Percentiles rank a stretch among this genome's conserved stretches.
phyloP scores from a whole-genome alignment of 208 protist species.

The Acanthamoeba sp. region DNA sequence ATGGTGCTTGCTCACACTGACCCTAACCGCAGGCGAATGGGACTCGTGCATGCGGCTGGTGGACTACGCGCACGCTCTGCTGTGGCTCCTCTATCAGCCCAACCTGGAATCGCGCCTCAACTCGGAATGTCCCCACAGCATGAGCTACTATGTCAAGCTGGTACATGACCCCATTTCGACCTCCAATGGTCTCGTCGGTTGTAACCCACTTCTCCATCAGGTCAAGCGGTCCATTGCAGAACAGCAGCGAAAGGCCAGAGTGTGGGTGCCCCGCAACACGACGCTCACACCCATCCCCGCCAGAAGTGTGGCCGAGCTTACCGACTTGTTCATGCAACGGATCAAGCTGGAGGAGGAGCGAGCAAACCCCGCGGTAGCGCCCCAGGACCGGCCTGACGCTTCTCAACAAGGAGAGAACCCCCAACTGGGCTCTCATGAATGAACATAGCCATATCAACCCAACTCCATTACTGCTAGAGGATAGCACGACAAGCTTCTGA shows the following conservation, averaged over 20 bases:
- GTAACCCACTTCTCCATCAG: not conserved
- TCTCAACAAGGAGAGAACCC: too few relatives aligned
- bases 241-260: not conserved
- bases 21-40: not conserved
- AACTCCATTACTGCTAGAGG: too few relatives aligned
- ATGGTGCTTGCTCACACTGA: not conserved
- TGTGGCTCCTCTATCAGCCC: conserved; percentile 56
- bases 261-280: too few relatives aligned
- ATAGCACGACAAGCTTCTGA: too few relatives aligned
- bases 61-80: conserved; percentile 39
- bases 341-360: not conserved
- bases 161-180: not conserved
- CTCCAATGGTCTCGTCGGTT: not conserved
- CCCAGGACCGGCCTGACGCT: too few relatives aligned
- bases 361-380: too few relatives aligned
- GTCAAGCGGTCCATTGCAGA: not conserved
- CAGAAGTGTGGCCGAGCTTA: not conserved
- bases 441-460: too few relatives aligned
- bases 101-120: conserved; percentile 56
- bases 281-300: not conserved
- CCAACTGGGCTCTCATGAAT: too few relatives aligned
- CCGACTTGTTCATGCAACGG: not conserved
- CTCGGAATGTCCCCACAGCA: not conserved
- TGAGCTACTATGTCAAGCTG: not conserved
- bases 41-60: conserved; percentile 13